Evolutionary conservation across 768 basidiomycete species (phyloP), one percentile per base, ranked within the genome.

Genomic region (Kockovaella imperatae): DNA sequence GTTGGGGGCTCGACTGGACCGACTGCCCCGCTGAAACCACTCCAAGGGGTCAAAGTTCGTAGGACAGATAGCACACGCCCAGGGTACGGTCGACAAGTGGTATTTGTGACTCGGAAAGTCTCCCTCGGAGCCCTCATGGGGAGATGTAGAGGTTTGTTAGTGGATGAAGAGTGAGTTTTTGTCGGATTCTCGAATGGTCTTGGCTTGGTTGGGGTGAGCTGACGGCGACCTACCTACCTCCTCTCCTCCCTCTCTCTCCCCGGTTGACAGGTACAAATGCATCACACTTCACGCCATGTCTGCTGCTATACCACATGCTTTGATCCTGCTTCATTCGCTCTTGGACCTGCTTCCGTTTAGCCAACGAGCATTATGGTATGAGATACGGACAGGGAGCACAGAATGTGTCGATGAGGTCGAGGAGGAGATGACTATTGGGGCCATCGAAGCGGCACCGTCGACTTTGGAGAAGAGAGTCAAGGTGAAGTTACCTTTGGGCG

Each of bases 271-370:
- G 6, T 60, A 62, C 25, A 56, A 57, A 11, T 49, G 47, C 8
- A 45, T 73, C 4, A 59, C 59, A 21, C 44, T 73, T 1, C 67
- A 71, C 40, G 67, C 70, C 1, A 38, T 73, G 18, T 53, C 57
- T 2, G 66, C 70, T 0, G 67, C 71, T 1, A 71, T 73, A 10
- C 71, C 71, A 1, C 71, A 71, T 40, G 52, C 60, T 10, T 40
- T 73, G 11, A 49, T 65, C 1, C 56, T 73, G 4, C 53, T 73
- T 8, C 62, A 71, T 47, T 57, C 71, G 4, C 40, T 73, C 5
- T 46, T 70, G n/a, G 65, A 71, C 39, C 56, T 70, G 24, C 52
- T 73, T 20, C 71, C 71, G 2, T 73, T 60, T 50, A 68, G 70
- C 0, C 42, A 32, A 24, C 42, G 51, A 32, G 64, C 60, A 15